Conservation (phyloP, 306 rosid genomes). For the Castanea mollissima region DNA sequence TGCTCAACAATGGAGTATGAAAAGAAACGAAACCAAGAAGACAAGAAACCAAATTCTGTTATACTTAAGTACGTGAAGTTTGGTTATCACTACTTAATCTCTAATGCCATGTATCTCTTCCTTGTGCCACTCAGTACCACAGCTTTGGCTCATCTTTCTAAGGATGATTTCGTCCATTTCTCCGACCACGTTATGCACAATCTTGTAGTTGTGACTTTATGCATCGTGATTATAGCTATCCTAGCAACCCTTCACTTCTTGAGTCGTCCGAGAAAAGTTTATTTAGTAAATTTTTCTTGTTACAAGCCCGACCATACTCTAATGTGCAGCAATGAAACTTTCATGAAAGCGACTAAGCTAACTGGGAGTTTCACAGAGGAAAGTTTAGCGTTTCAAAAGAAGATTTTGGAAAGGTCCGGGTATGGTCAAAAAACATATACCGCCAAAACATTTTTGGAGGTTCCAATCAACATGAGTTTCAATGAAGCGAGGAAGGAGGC, state of each 20-base stretch:
- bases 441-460: background rate
- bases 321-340: background rate
- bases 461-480: background rate
- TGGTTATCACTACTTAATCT: background rate
- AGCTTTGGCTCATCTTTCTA: background rate
- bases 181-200: no score
- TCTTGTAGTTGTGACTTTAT: background rate
- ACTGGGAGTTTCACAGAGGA: background rate
- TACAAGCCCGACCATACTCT: background rate
- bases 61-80: background rate
- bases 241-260: background rate
- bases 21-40: background rate
- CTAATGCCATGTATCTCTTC: background rate
- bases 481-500: constrained; percentile 1
- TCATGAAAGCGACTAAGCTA: background rate
- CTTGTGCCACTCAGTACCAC: background rate
- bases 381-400: constrained; percentile 1
- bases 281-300: background rate
- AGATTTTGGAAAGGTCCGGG: constrained; percentile 1
- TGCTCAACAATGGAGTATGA: background rate
- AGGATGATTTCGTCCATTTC: background rate
- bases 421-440: background rate
- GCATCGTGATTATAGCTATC: background rate
- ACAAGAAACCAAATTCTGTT: background rate
- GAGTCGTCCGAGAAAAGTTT: background rate